Percentiles rank a stretch among this genome's conserved stretches.
phyloP scores from a whole-genome alignment of 257 asterid species.

The Solanum acaule region DNA sequence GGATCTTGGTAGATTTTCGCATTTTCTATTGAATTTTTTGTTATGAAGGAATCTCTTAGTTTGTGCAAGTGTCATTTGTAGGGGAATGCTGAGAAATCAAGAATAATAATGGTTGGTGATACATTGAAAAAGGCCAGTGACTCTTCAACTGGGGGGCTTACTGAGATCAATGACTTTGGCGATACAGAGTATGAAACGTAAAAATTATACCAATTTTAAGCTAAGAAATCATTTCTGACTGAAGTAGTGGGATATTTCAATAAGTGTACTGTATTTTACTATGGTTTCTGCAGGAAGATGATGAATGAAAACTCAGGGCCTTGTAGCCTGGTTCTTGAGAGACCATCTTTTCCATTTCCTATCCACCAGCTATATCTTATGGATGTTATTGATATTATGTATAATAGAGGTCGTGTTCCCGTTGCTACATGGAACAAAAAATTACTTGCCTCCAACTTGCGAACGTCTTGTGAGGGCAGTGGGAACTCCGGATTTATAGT shows the following conservation, averaged over 20 bases:
- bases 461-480: slow-evolving; percentile 31
- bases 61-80: slow-evolving; percentile 5
- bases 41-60: background rate
- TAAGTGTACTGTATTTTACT: background rate
- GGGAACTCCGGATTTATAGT: slow-evolving; percentile 76
- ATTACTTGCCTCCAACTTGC: slow-evolving; percentile 31
- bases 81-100: slow-evolving; percentile 95
- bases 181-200: slow-evolving; percentile 58
- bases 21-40: background rate
- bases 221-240: background rate
- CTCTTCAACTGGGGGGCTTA: slow-evolving; percentile 52
- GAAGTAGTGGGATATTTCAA: background rate
- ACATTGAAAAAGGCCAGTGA: slow-evolving; percentile 74
- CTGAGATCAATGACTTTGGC: slow-evolving; percentile 63
- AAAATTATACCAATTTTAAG: background rate
- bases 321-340: slow-evolving; percentile 83
- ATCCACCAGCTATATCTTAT: slow-evolving; percentile 53
- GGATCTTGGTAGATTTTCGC: background rate
- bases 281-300: slow-evolving; percentile 53
- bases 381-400: slow-evolving; percentile 52
- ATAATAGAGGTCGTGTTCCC: slow-evolving; percentile 78
- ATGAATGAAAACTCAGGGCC: slow-evolving; percentile 52
- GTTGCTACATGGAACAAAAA: slow-evolving; percentile 72
- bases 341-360: slow-evolving; percentile 86
- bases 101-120: slow-evolving; percentile 93